phyloP scores from a whole-genome alignment of 2,329 filamentous ascomycete species.

The Xylariomycetidae sp. region DNA sequence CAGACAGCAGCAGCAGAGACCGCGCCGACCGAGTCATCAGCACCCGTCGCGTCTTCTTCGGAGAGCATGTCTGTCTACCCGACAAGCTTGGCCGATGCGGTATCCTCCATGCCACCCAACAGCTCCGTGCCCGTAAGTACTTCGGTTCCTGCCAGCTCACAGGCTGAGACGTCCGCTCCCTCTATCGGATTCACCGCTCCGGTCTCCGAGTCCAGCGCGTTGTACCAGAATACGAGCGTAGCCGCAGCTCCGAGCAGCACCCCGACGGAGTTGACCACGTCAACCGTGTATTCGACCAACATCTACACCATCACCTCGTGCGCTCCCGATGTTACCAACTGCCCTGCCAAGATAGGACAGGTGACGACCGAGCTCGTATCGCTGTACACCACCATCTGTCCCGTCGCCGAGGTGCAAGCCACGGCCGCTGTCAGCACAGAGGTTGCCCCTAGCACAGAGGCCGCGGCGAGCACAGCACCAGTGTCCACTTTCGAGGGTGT shows the following conservation, averaged over 20 bases:
- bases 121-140: background rate
- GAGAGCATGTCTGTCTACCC: no score
- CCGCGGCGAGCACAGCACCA: constrained; percentile 8
- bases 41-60: no score
- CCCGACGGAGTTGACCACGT: constrained; percentile 16
- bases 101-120: background rate
- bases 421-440: constrained; percentile 6
- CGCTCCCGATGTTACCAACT: constrained; percentile 20
- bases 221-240: constrained; percentile 14
- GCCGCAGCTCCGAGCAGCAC: constrained; percentile 1
- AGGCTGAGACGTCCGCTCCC: background rate
- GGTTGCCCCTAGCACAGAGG: no score
- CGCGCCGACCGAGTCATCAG: background rate
- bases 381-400: constrained; percentile 26
- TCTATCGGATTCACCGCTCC: constrained; percentile 9
- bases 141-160: background rate
- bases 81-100: background rate
- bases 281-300: constrained; percentile 25
- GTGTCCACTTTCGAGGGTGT: no score
- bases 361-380: constrained; percentile 26
- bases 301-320: constrained; percentile 24
- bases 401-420: constrained; percentile 14
- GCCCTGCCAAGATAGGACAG: constrained; percentile 19
- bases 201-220: constrained; percentile 9
- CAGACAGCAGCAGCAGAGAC: constrained; percentile 6